Evolutionary conservation across 2,329 filamentous ascomycete genomes (phyloP).

Genomic region (Cladorrhinum sp.): DNA sequence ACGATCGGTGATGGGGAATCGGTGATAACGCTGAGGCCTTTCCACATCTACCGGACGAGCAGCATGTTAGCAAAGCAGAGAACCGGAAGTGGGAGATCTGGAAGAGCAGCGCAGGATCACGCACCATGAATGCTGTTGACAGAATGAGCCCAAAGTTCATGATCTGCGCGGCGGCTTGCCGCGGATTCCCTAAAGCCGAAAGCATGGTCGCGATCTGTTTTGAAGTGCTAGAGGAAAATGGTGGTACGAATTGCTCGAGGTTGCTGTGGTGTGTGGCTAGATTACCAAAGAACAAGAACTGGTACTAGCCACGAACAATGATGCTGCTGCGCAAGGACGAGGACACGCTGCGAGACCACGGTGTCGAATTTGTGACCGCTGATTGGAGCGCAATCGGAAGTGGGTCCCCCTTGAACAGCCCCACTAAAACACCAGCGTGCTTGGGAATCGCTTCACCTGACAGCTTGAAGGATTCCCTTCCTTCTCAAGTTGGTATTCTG

Average conservation of each 20-base stretch:
- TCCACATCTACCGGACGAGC: conserved; percentile 65
- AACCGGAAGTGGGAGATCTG: neutral
- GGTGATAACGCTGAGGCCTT: conserved; percentile 75
- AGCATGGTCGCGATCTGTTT: conserved; percentile 53
- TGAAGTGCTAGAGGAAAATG: neutral
- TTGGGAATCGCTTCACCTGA: neutral
- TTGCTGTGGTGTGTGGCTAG: neutral
- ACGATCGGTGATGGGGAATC: conserved; percentile 77
- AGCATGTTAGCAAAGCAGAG: conserved; percentile 14
- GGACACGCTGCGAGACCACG: conserved; percentile 21
- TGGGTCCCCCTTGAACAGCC: too few relatives aligned
- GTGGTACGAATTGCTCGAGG: neutral
- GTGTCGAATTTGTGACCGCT: conserved; percentile 19
- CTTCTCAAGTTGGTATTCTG: too few relatives aligned
- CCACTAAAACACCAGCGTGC: too few relatives aligned
- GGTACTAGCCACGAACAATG: neutral
- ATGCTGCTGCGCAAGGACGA: conserved; percentile 13
- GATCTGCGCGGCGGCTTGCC: conserved; percentile 76
- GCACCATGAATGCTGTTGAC: conserved; percentile 84
- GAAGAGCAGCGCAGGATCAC: conserved; percentile 22
- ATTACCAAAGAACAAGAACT: neutral
- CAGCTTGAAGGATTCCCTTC: neutral
- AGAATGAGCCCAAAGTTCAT: conserved; percentile 90
- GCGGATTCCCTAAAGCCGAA: conserved; percentile 67
- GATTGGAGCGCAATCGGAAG: conserved; percentile 21